These are phyloP conservation scores for Aspergillus clavatus DNA, from an alignment of 2,329 filamentous ascomycete species.

Conservation along the genomic window DNA sequence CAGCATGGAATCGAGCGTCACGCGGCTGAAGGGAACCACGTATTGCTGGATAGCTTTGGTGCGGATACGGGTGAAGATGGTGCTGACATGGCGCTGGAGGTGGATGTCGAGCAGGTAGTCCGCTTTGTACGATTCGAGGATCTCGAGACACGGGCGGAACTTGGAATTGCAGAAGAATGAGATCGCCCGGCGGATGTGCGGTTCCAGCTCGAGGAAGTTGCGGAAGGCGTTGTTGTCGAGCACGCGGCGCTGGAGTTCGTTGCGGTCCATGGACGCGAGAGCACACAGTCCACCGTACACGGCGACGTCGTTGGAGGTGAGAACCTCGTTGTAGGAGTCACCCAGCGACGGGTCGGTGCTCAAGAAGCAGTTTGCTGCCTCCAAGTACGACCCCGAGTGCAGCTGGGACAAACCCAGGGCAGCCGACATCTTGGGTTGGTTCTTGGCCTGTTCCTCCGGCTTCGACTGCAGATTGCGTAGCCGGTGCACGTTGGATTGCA, in stretches of 20 bases:
- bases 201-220: conserved; percentile 83
- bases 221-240: conserved; percentile 79
- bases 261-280: conserved; percentile 80
- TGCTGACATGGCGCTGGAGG: conserved; percentile 66
- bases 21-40: conserved; percentile 81
- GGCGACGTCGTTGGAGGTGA: conserved; percentile 82
- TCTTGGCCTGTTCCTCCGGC: conserved; percentile 54
- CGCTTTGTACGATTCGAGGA: conserved; percentile 71
- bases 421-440: conserved; percentile 60
- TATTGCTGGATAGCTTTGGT: conserved; percentile 93
- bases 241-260: conserved; percentile 67
- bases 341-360: conserved; percentile 54
- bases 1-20: conserved; percentile 74
- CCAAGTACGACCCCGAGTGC: conserved; percentile 51
- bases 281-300: conserved; percentile 88
- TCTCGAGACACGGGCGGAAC: conserved; percentile 77
- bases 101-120: conserved; percentile 92
- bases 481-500: conserved; percentile 57
- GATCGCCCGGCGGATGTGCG: conserved; percentile 88
- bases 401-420: conserved; percentile 60
- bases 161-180: conserved; percentile 84
- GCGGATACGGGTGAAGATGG: conserved; percentile 70
- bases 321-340: conserved; percentile 62
- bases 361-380: conserved; percentile 70
- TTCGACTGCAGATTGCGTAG: conserved; percentile 51